phyloP scores from a whole-genome alignment of 345 rosid species.

The Gossypium rotundifolium region DNA sequence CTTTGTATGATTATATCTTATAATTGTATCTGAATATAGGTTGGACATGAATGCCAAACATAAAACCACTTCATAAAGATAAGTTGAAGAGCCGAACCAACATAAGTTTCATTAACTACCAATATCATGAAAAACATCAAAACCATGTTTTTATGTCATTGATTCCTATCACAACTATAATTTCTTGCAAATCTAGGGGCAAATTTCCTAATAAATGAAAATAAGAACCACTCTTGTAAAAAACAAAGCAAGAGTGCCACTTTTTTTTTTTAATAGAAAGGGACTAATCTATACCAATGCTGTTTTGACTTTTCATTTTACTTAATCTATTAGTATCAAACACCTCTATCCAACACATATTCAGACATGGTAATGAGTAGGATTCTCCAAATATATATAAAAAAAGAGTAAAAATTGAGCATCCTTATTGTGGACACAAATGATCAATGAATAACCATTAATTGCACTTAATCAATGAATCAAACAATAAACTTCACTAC shows the following conservation, averaged over 20 bases:
- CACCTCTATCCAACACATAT: not conserved
- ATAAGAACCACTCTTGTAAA: not conserved
- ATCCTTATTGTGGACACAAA: not conserved
- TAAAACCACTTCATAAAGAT: not conserved
- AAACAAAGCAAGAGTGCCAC: not conserved
- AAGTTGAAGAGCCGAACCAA: not conserved
- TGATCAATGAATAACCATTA: slow-evolving; percentile 9
- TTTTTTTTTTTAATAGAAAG: slow-evolving; percentile 1
- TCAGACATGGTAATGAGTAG: not conserved
- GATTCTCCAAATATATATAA: no score
- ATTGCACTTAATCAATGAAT: slow-evolving; percentile 10
- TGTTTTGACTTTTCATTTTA: no score
- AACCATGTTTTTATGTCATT: not conserved
- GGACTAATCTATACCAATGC: not conserved
- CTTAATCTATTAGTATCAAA: no score
- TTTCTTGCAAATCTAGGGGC: not conserved
- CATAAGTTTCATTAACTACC: not conserved
- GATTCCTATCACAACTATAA: not conserved
- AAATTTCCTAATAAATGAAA: not conserved
- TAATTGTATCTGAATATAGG: not conserved
- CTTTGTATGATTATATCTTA: not conserved
- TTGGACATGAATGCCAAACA: not conserved
- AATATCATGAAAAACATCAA: not conserved
- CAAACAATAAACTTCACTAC: slow-evolving; percentile 2
- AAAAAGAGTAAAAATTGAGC: no score